Evolutionary conservation across 2,329 filamentous ascomycete species (phyloP).

Genomic region (Penicillium sp.): DNA sequence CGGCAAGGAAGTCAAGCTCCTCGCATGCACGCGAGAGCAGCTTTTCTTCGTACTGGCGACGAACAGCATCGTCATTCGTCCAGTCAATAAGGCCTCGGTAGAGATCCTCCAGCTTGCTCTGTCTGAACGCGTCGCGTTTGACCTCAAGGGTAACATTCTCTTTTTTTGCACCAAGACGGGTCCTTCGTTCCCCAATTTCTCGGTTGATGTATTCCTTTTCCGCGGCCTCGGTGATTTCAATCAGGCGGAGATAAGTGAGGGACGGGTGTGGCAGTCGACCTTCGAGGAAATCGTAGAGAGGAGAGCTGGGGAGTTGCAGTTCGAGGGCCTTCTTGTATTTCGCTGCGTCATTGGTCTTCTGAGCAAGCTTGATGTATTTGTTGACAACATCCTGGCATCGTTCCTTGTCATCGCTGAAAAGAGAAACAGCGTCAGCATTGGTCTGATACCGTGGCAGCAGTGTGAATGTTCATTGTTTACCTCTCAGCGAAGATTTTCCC

Average conservation of each 20-base stretch:
- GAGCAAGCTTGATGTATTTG: slow-evolving; percentile 75
- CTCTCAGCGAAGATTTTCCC: slow-evolving; percentile 71
- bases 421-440: slow-evolving; percentile 13
- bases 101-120: slow-evolving; percentile 75
- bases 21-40: slow-evolving; percentile 80
- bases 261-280: slow-evolving; percentile 78
- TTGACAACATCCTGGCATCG: slow-evolving; percentile 68
- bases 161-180: slow-evolving; percentile 79
- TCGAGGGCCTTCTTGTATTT: slow-evolving; percentile 77
- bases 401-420: slow-evolving; percentile 56
- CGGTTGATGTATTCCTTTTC: slow-evolving; percentile 89
- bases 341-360: slow-evolving; percentile 67
- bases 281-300: slow-evolving; percentile 79
- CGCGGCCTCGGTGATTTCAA: slow-evolving; percentile 78
- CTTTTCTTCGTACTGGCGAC: slow-evolving; percentile 87
- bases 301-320: slow-evolving; percentile 75
- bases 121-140: slow-evolving; percentile 76
- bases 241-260: slow-evolving; percentile 77
- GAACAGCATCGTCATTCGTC: slow-evolving; percentile 80
- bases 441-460: background rate
- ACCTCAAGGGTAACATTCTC: slow-evolving; percentile 83
- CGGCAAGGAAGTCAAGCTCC: slow-evolving; percentile 67
- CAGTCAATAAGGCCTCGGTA: slow-evolving; percentile 88
- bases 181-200: slow-evolving; percentile 84
- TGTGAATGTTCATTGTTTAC: slow-evolving; percentile 38